These are phyloP conservation scores for Plasmodium vinckei DNA, from an alignment of 169 alveolate genomes.

Conservation along the genomic window DNA sequence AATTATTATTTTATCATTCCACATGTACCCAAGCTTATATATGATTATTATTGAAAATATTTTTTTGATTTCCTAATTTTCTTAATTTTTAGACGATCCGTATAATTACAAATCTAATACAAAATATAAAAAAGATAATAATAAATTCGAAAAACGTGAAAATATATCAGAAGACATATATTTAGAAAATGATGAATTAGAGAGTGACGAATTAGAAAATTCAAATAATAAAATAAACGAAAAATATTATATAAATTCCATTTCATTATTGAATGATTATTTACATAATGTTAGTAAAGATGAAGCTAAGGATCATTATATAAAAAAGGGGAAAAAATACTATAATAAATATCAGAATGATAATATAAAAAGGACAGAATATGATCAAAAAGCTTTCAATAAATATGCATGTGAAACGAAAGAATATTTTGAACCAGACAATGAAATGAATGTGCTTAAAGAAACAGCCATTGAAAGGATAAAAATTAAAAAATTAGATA, in stretches of 20 bases:
- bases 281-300: constrained; percentile 63
- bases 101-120: constrained; percentile 13
- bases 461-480: constrained; percentile 18
- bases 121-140: constrained; percentile 4
- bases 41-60: too few species aligned
- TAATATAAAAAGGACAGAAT: constrained; percentile 5
- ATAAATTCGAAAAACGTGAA: constrained; percentile 46
- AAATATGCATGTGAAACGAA: constrained; percentile 41
- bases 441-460: constrained; percentile 1
- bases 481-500: neutral
- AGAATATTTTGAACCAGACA: constrained; percentile 32
- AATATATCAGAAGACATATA: constrained; percentile 19
- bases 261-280: constrained; percentile 41
- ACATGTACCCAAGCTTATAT: too few species aligned
- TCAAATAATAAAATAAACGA: constrained; percentile 1
- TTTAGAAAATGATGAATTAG: constrained; percentile 9
- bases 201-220: constrained; percentile 14
- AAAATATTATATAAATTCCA: constrained; percentile 10
- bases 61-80: neutral
- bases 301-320: constrained; percentile 21
- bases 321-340: constrained; percentile 27
- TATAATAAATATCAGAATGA: neutral
- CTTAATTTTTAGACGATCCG: constrained; percentile 17
- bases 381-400: neutral
- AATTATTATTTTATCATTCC: too few species aligned